Percentiles rank a stretch among this genome's conserved stretches.
phyloP scores from a whole-genome alignment of 179 eudicot genomes.

The Camellia oleifera region DNA sequence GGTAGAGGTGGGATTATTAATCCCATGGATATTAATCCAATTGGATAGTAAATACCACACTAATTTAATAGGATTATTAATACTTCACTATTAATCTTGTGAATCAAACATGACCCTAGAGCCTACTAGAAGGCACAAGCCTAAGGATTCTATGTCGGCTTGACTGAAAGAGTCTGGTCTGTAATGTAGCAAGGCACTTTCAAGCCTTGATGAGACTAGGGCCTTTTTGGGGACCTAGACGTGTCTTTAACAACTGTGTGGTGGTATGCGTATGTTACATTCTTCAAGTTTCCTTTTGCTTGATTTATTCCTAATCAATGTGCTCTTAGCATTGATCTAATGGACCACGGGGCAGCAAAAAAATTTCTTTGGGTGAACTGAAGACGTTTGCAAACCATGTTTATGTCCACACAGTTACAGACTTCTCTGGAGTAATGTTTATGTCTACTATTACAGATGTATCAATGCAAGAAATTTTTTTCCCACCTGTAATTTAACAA shows the following conservation, averaged over 20 bases:
- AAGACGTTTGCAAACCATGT: background rate
- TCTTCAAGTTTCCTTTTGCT: conserved; percentile 5
- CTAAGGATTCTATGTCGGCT: background rate
- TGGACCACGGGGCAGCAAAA: background rate
- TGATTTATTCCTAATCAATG: background rate
- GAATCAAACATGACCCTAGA: no score
- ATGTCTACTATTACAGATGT: no score
- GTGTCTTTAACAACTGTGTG: background rate
- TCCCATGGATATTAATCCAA: no score
- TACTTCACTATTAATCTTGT: no score
- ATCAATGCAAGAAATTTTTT: no score
- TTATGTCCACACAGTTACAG: no score
- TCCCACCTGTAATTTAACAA: no score
- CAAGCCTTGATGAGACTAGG: background rate
- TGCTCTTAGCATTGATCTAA: background rate
- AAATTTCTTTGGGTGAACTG: background rate
- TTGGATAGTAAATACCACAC: no score
- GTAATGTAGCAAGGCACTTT: background rate
- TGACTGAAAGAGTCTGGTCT: background rate
- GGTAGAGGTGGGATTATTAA: no score
- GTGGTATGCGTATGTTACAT: no score
- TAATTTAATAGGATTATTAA: no score
- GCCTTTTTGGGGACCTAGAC: background rate
- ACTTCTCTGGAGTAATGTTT: no score
- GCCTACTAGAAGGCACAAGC: background rate